Conservation (phyloP, 768 basidiomycete species). For the Pleurotus ostreatus region DNA sequence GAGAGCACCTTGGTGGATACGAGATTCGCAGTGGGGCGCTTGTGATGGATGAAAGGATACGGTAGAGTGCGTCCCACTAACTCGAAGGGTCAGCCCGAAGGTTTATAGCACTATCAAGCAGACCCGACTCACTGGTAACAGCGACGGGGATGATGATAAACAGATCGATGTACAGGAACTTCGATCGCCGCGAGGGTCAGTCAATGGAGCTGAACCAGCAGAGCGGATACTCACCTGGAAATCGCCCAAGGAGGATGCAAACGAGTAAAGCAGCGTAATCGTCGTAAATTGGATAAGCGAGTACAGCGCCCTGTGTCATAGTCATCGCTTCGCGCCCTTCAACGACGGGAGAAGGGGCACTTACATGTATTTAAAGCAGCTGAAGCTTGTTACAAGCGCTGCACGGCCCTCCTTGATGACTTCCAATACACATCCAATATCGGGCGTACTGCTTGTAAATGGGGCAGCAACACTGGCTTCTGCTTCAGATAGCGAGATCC, state of each 20-base stretch:
- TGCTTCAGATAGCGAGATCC: slow-evolving; percentile 93
- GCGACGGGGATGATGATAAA: slow-evolving; percentile 98
- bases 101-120: background rate
- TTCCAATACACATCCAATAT: slow-evolving; percentile 93
- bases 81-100: background rate
- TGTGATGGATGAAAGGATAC: slow-evolving; percentile 79
- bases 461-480: slow-evolving; percentile 98
- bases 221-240: slow-evolving; percentile 66
- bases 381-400: slow-evolving; percentile 96
- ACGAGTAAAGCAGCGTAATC: slow-evolving; percentile 91
- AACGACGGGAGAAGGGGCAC: slow-evolving; percentile 23
- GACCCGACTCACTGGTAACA: slow-evolving; percentile 73
- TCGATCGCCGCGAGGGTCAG: slow-evolving; percentile 9
- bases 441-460: slow-evolving; percentile 90
- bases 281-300: slow-evolving; percentile 99
- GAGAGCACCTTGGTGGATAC: slow-evolving; percentile 93
- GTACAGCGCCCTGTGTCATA: slow-evolving; percentile 79
- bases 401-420: slow-evolving; percentile 96
- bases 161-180: slow-evolving; percentile 97
- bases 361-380: slow-evolving; percentile 99
- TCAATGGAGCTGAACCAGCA: slow-evolving; percentile 5
- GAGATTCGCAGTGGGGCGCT: slow-evolving; percentile 91
- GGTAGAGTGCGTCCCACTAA: slow-evolving; percentile 95
- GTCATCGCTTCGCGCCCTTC: slow-evolving; percentile 9
- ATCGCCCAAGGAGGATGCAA: slow-evolving; percentile 93